Base-by-base conservation (phyloP, 2,329 filamentous ascomycete species). In the Monosporascus sp. region DNA sequence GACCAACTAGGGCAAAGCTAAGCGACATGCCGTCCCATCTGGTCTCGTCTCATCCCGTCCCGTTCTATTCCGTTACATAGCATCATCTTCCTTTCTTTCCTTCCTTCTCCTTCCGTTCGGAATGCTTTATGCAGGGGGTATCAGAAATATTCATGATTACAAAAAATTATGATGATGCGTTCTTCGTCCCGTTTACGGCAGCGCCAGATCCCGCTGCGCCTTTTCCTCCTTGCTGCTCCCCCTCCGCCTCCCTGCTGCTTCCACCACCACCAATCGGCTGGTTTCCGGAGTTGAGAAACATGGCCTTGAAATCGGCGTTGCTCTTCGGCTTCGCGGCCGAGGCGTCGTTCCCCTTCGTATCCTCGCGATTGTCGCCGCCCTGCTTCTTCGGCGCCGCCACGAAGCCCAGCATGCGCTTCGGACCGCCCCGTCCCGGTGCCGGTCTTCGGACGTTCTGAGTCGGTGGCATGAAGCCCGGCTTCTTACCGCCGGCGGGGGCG, bases 271-370 rank as follows among this genome's bases (percentile, higher is more conserved):
- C 43, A n/a, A 6, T 14, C 9, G 14, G 14, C 15, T 15, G n/a
- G 17, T n/a, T 40, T 18, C 18, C 24, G 4, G 43, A n/a, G 22
- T 46, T 50, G 17, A 79, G 60, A 51, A 80, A 74, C 63, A 80
- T 68, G n/a, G 78, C 77, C 65, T 78, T 82, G 60, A 83, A 83
- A 62, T 83, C 80, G 2, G 78, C 77, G 65, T 83, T 83, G 61
- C 73, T 81, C 70, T 79, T 82, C 18, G 67, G 60, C 48, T 68
- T 60, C 22, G 58, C 50, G 11, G 63, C 62, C 14, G 58, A 35
- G 31, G 31, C 60, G 3, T 56, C 52, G 20, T 58, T 51, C 8
- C 45, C 53, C 8, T 49, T 56, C 44, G 51, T 55, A 37, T 49
- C 20, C 50, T 58, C 47, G 51, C 49, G 44, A 48, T 58, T 51